These are phyloP conservation scores for Annulohypoxylon bovei DNA, from an alignment of 495 filamentous ascomycete genomes.

Conservation along the genomic window DNA sequence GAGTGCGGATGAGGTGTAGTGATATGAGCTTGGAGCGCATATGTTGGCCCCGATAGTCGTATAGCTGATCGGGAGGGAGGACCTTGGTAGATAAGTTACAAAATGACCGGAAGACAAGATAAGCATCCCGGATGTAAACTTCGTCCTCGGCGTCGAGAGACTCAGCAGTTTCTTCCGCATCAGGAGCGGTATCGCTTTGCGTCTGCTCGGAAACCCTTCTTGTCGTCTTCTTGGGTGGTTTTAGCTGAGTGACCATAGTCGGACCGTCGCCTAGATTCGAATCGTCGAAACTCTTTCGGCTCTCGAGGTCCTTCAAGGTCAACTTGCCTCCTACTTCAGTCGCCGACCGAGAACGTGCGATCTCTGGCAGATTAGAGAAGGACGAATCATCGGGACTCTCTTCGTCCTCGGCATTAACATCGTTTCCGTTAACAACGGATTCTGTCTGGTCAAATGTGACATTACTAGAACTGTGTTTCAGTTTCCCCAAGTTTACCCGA, in stretches of 20 bases:
- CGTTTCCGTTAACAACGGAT: slow-evolving; percentile 46
- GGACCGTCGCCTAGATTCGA: slow-evolving; percentile 89
- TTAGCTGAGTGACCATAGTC: slow-evolving; percentile 89
- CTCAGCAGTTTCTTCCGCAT: slow-evolving; percentile 66
- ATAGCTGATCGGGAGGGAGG: slow-evolving; percentile 86
- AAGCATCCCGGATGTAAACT: slow-evolving; percentile 94
- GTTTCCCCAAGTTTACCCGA: slow-evolving; percentile 60
- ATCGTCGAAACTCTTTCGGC: slow-evolving; percentile 92
- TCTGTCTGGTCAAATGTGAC: slow-evolving; percentile 56
- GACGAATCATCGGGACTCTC: slow-evolving; percentile 52
- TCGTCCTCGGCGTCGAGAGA: slow-evolving; percentile 88
- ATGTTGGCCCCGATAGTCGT: slow-evolving; percentile 89
- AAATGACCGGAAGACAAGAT: slow-evolving; percentile 95
- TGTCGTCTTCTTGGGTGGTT: slow-evolving; percentile 60
- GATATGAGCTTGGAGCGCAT: slow-evolving; percentile 98
- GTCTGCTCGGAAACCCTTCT: slow-evolving; percentile 69
- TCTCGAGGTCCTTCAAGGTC: slow-evolving; percentile 94
- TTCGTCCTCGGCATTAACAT: slow-evolving; percentile 49
- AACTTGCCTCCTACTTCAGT: slow-evolving; percentile 75
- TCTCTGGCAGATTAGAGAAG: slow-evolving; percentile 60
- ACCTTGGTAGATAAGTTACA: slow-evolving; percentile 96
- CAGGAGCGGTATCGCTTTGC: slow-evolving; percentile 57
- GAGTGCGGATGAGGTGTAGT: slow-evolving; percentile 90
- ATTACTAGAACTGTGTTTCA: slow-evolving; percentile 59
- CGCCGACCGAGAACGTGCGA: slow-evolving; percentile 61